Base-by-base conservation (phyloP, 305 asterid genomes). In the Fraxinus nigra region DNA sequence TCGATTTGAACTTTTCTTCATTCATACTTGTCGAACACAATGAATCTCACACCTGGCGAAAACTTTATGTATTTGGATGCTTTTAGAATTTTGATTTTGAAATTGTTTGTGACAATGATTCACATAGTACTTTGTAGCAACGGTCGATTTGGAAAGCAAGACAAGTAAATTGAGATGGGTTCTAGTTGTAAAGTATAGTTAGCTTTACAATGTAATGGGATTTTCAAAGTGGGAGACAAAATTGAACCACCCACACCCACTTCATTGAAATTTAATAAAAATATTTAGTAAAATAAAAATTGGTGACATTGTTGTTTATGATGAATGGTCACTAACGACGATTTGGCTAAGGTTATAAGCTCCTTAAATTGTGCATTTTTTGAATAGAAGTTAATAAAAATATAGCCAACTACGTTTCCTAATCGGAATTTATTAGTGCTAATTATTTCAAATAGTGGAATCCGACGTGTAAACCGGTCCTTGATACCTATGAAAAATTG, bases 91-190 rank as follows among this genome's bases (percentile, higher is more conserved):
- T 63, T n/a, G 10, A 40, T 65, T 35, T 65, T 35, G 73, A 80
- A 75, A 78, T 48, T 79, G 48, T 35, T 20, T 4, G 83, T 3
- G 22, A 22, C 43, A 74, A 51, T 63, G 76, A 32, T 67, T 28
- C 85, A 54, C 82, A 67, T 38, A 38, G 46, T 24, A 24, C 72
- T 65, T 69, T 83, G 78, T 80, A 67, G 78, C 80, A 81, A 83
- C 87, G 87, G 81, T 86, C 84, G 72, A 81, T 75, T 86, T 83
- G 33, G 56, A 73, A 85, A 26, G 70, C 79, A 14, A 40, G 48
- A 38, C 46, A 6, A 6, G 24, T 46, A 76, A 79, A 51, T 34
- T 51, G 78, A 72, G 22, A 65, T 82, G 82, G 13, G 35, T 26
- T 76, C 67, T 70, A 38, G 24, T 54, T 54, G 82, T 78, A 61